These are phyloP conservation scores for Lichtheimia ramosa DNA, from an alignment of 371 early-diverging fungal species.

Conservation along the genomic window DNA sequence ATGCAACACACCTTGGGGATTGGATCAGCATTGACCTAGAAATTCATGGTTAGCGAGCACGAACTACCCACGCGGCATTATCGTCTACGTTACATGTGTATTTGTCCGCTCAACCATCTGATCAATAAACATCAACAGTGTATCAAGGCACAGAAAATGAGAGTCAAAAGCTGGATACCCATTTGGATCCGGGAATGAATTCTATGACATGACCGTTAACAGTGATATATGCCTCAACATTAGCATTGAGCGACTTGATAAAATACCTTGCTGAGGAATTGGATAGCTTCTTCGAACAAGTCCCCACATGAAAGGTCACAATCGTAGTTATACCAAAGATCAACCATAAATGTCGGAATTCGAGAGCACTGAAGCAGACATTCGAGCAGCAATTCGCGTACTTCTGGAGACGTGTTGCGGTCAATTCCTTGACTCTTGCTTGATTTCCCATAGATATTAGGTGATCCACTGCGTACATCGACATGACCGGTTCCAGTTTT, in stretches of 20 bases:
- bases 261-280: constrained; percentile 64
- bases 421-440: constrained; percentile 36
- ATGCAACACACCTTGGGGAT: too few species aligned
- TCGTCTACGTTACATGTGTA: constrained; percentile 16
- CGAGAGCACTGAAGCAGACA: constrained; percentile 73
- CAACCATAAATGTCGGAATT: constrained; percentile 76
- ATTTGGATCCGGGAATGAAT: constrained; percentile 74
- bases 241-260: background rate
- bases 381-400: constrained; percentile 82
- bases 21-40: background rate
- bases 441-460: constrained; percentile 37
- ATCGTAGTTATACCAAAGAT: constrained; percentile 94
- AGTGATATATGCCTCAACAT: background rate
- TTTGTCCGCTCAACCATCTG: constrained; percentile 75
- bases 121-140: constrained; percentile 74
- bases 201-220: constrained; percentile 27
- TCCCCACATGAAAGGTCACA: constrained; percentile 80
- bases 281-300: constrained; percentile 84
- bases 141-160: constrained; percentile 77
- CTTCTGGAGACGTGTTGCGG: constrained; percentile 65
- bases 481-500: constrained; percentile 9
- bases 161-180: constrained; percentile 62
- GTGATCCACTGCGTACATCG: constrained; percentile 41
- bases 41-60: background rate
- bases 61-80: too few species aligned